Evolutionary conservation across 139 green algal species (phyloP).

Genomic region (Coelastrella sp.): DNA sequence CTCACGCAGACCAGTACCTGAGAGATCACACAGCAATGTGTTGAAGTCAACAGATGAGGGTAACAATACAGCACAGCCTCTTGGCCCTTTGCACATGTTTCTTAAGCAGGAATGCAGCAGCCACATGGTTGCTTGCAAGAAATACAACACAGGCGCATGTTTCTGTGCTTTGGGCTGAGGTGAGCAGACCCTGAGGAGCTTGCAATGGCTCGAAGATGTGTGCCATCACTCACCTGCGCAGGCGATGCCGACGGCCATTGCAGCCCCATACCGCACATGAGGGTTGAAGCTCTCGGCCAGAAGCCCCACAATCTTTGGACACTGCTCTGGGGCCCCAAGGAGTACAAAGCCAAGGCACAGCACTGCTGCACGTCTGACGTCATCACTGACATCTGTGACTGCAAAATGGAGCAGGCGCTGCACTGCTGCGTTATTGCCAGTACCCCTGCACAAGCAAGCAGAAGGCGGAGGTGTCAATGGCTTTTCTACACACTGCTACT

Average conservation of each 20-base stretch:
- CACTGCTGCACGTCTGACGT: slow-evolving; percentile 94
- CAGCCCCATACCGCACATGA: slow-evolving; percentile 94
- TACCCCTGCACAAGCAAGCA: slow-evolving; percentile 74
- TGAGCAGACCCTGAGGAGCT: too few species aligned
- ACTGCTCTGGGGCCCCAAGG: slow-evolving; percentile 85
- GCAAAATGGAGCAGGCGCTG: slow-evolving; percentile 97
- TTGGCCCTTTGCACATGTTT: too few species aligned
- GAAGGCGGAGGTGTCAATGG: too few species aligned
- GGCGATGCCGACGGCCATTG: slow-evolving; percentile 96
- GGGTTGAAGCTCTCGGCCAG: slow-evolving; percentile 98
- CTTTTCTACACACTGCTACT: too few species aligned
- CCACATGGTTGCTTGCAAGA: too few species aligned
- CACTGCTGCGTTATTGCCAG: slow-evolving; percentile 95
- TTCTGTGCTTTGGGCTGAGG: too few species aligned
- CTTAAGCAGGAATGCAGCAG: too few species aligned
- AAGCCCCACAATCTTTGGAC: slow-evolving; percentile 92
- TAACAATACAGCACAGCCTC: too few species aligned
- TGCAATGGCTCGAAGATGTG: too few species aligned
- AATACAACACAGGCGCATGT: too few species aligned
- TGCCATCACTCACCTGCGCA: slow-evolving; percentile 90
- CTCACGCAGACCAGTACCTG: slow-evolving; percentile 82
- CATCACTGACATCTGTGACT: slow-evolving; percentile 95
- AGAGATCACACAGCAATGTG: slow-evolving; percentile 64
- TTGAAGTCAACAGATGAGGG: too few species aligned
- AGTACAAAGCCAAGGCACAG: slow-evolving; percentile 97